A percentile compares a stretch with the other conserved stretches of the same genome.
Evolutionary conservation across 768 basidiomycete species (phyloP).

Genomic region (Pleurotus cornucopiae): DNA sequence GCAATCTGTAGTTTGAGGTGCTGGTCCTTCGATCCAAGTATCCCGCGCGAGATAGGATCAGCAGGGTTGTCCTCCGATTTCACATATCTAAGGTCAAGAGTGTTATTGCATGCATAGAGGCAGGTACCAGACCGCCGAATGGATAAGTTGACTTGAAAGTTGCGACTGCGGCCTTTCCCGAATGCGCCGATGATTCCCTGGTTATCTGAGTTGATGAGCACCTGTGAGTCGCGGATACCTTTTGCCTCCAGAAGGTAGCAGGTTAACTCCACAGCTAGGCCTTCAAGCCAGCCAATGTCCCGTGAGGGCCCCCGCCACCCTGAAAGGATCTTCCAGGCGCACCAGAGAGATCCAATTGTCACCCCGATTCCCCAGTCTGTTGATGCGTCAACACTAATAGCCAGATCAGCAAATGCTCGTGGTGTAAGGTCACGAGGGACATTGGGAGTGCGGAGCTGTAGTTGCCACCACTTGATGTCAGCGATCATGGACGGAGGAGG

Average conservation of each 20-base stretch:
- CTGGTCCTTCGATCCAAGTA: constrained; percentile 4
- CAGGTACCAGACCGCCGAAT: constrained; percentile 15
- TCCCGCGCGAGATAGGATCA: constrained; percentile 25
- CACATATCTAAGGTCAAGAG: constrained; percentile 17
- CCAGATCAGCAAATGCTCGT: neutral
- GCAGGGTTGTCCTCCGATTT: constrained; percentile 23
- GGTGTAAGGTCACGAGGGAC: constrained; percentile 12
- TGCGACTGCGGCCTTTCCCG: constrained; percentile 24
- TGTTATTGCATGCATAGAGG: constrained; percentile 13
- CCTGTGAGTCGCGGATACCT: constrained; percentile 8
- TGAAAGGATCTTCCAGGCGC: too few relatives aligned
- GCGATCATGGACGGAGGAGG: constrained; percentile 17
- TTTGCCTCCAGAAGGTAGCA: neutral
- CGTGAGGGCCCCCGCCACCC: too few relatives aligned
- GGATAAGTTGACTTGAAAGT: constrained; percentile 24
- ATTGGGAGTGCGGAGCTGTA: neutral
- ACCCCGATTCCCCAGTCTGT: constrained; percentile 9
- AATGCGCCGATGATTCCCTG: constrained; percentile 29
- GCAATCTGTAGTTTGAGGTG: constrained; percentile 2
- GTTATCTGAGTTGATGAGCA: constrained; percentile 28
- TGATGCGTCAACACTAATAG: constrained; percentile 2
- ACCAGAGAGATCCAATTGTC: too few relatives aligned
- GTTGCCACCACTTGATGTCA: constrained; percentile 30
- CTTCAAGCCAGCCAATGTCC: too few relatives aligned
- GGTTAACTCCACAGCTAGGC: too few relatives aligned